A percentile compares a stretch with the other conserved stretches of the same genome.
These are phyloP conservation scores for Suhomyces xylopsoci DNA, from an alignment of 805 yeast genomes.

Conservation along the genomic window DNA sequence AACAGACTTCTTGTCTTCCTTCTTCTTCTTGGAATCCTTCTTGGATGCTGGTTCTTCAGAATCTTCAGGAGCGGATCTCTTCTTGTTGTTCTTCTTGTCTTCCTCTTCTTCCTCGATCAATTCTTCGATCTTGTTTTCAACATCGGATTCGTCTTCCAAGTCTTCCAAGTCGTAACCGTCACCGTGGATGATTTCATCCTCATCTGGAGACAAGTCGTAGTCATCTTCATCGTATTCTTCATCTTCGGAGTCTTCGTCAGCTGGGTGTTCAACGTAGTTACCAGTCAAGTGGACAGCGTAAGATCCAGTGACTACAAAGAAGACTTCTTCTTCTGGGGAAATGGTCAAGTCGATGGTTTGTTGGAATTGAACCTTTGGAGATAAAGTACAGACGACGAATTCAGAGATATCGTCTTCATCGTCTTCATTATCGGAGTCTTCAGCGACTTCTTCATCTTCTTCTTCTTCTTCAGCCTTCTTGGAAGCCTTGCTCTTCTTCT, in stretches of 20 bases:
- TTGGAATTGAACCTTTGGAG: constrained; percentile 82
- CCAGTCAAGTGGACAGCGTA: constrained; percentile 91
- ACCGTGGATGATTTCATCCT: constrained; percentile 61
- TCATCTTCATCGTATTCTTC: constrained; percentile 51
- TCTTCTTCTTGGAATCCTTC: constrained; percentile 29
- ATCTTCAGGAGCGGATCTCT: constrained; percentile 28
- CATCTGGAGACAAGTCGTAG: constrained; percentile 72
- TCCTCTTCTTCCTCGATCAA: constrained; percentile 61
- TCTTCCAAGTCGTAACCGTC: constrained; percentile 56
- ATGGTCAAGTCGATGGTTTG: constrained; percentile 89
- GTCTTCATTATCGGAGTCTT: constrained; percentile 46
- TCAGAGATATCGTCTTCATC: constrained; percentile 74
- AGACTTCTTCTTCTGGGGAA: constrained; percentile 89
- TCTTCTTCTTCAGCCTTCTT: constrained; percentile 25
- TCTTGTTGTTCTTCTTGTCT: constrained; percentile 24
- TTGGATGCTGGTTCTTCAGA: constrained; percentile 23
- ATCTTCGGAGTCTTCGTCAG: constrained; percentile 63
- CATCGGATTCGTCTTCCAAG: constrained; percentile 65
- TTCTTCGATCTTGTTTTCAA: constrained; percentile 72
- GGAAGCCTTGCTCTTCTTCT: constrained; percentile 15
- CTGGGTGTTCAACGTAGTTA: constrained; percentile 95
- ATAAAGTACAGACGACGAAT: constrained; percentile 81
- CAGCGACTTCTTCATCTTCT: constrained; percentile 44
- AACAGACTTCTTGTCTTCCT: constrained; percentile 62
- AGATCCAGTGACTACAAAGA: constrained; percentile 93